Conservation (phyloP, 192 early-diverging fungal species). For the Backusella westeae region DNA sequence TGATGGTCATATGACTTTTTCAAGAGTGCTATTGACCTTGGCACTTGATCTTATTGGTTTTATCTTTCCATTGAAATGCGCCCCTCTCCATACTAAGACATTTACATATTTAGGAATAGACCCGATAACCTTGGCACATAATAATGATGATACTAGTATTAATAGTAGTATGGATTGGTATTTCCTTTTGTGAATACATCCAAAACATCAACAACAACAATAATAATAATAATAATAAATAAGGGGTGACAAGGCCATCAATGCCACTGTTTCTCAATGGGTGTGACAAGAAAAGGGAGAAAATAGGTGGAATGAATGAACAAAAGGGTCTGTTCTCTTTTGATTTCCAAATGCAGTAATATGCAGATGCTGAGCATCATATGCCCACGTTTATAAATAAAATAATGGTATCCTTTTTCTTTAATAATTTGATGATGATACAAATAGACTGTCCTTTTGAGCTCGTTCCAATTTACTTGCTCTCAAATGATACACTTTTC, state of each 20-base stretch:
- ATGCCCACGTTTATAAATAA: not conserved
- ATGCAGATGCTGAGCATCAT: not conserved
- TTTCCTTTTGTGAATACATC: not conserved
- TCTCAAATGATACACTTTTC: conserved; percentile 56
- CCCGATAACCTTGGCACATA: not conserved
- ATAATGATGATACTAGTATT: too few species aligned
- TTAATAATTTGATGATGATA: conserved; percentile 12
- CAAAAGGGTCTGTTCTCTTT: not conserved
- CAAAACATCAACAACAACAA: not conserved
- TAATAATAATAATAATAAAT: too few species aligned
- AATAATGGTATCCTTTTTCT: not conserved
- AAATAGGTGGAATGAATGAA: not conserved
- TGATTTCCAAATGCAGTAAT: not conserved
- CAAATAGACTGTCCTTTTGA: conserved; percentile 33
- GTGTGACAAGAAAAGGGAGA: not conserved
- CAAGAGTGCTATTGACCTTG: not conserved
- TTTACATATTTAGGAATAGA: not conserved
- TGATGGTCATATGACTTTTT: not conserved
- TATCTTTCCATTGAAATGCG: not conserved
- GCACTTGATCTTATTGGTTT: not conserved
- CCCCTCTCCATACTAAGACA: not conserved
- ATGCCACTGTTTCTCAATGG: not conserved
- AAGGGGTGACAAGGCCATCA: too few species aligned
- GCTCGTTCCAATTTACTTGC: conserved; percentile 48
- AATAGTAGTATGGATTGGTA: not conserved